Evolutionary conservation across 2,329 filamentous ascomycete genomes (phyloP).

Genomic region (Dryadomyces sulphureus): DNA sequence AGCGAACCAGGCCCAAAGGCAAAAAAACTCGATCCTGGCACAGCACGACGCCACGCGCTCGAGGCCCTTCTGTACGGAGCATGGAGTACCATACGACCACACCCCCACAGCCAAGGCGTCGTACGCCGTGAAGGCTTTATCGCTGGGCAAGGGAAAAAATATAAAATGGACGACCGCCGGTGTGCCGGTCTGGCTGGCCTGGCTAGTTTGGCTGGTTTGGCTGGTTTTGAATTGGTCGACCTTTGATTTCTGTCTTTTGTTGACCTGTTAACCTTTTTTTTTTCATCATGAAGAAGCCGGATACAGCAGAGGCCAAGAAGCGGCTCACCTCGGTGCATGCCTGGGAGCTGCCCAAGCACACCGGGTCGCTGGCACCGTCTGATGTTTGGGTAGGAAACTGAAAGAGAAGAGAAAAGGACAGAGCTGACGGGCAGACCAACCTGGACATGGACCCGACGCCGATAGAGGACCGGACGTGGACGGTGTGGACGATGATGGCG

Average conservation of each 20-base stretch:
- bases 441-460: conserved; percentile 22
- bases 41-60: not conserved
- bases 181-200: not conserved
- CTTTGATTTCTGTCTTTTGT: not conserved
- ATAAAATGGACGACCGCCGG: not conserved
- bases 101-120: not conserved
- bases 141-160: not conserved
- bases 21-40: not conserved
- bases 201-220: not conserved
- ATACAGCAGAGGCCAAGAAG: conserved; percentile 2
- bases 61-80: too few species aligned
- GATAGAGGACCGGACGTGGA: conserved; percentile 20
- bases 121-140: not conserved
- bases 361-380: conserved; percentile 17
- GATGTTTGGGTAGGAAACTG: conserved; percentile 14
- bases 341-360: conserved; percentile 18
- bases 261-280: not conserved
- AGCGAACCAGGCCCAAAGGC: not conserved
- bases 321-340: conserved; percentile 10
- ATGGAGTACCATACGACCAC: too few species aligned
- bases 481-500: conserved; percentile 14
- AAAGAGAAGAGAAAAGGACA: not conserved
- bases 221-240: not conserved
- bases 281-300: not conserved
- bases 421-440: conserved; percentile 11